phyloP scores from a whole-genome alignment of 2,329 filamentous ascomycete genomes.

The Orbilia ellipsospora region DNA sequence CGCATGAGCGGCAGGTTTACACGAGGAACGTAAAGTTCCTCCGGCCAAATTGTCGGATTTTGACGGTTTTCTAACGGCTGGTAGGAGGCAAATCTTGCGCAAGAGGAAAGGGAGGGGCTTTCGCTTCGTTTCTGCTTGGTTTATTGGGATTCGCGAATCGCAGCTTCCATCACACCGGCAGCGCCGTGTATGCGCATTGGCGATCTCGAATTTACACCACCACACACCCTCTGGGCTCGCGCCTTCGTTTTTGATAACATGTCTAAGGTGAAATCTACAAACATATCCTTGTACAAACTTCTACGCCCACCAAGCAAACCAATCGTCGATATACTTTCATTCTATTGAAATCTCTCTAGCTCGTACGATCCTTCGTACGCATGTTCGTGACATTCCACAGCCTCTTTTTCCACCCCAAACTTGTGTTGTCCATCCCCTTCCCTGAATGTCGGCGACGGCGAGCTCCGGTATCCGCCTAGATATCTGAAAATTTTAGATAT shows the following conservation, averaged over 20 bases:
- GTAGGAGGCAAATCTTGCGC: slow-evolving; percentile 30
- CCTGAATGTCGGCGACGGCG: slow-evolving; percentile 36
- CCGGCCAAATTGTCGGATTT: not conserved
- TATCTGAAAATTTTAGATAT: slow-evolving; percentile 6
- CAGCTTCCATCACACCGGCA: not conserved
- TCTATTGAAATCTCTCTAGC: too few species aligned
- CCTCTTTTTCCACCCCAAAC: not conserved
- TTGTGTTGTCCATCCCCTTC: slow-evolving; percentile 21
- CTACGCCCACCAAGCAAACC: not conserved
- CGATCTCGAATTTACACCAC: slow-evolving; percentile 13
- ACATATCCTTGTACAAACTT: slow-evolving; percentile 40
- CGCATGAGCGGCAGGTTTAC: slow-evolving; percentile 19
- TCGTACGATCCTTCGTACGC: slow-evolving; percentile 9
- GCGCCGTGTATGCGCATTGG: slow-evolving; percentile 25
- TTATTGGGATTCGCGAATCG: not conserved
- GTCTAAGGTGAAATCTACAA: slow-evolving; percentile 11
- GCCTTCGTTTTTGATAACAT: slow-evolving; percentile 6
- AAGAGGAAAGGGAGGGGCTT: slow-evolving; percentile 20
- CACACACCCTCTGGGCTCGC: slow-evolving; percentile 18
- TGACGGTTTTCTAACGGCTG: slow-evolving; percentile 17
- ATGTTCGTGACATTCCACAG: slow-evolving; percentile 7
- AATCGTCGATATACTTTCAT: not conserved
- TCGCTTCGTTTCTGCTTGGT: slow-evolving; percentile 5
- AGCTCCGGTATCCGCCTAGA: slow-evolving; percentile 21
- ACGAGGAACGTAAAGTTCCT: slow-evolving; percentile 17